Evolutionary conservation across 1,284 basidiomycete species (phyloP).

Genomic region (Schizophyllum commune): DNA sequence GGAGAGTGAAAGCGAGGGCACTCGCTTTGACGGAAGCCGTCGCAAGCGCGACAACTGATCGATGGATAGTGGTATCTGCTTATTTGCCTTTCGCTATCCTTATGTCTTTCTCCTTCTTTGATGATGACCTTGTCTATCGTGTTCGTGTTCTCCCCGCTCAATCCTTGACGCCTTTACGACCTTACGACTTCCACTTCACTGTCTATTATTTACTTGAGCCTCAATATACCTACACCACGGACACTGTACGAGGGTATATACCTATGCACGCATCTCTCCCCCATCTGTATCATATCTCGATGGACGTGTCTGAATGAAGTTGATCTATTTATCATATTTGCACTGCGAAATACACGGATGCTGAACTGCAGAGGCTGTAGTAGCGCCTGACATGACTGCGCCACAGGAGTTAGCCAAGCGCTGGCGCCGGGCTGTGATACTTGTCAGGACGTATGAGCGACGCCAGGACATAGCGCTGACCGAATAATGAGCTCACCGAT

Average conservation of each 20-base stretch:
- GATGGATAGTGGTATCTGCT: slow-evolving; percentile 21
- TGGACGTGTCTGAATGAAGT: neutral
- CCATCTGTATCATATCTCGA: slow-evolving; percentile 1
- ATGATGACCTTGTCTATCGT: slow-evolving; percentile 8
- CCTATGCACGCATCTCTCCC: slow-evolving; percentile 4
- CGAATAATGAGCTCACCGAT: neutral
- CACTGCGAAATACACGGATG: neutral
- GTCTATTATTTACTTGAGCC: slow-evolving; percentile 10
- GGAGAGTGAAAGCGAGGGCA: slow-evolving; percentile 49
- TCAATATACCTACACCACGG: neutral
- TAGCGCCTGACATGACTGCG: neutral
- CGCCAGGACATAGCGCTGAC: neutral
- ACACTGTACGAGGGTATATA: slow-evolving; percentile 7
- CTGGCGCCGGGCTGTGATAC: neutral
- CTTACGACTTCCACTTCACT: neutral
- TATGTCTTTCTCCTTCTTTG: slow-evolving; percentile 9
- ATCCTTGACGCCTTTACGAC: neutral
- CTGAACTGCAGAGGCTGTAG: neutral
- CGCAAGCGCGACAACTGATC: slow-evolving; percentile 20
- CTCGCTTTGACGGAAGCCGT: slow-evolving; percentile 37
- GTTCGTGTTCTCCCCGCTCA: neutral
- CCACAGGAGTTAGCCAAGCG: neutral
- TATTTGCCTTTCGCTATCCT: slow-evolving; percentile 13
- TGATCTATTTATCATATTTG: neutral
- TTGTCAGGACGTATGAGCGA: neutral